Evolutionary conservation across 2,329 filamentous ascomycete species (phyloP).

Genomic region (Chrysoporthe cubensis): DNA sequence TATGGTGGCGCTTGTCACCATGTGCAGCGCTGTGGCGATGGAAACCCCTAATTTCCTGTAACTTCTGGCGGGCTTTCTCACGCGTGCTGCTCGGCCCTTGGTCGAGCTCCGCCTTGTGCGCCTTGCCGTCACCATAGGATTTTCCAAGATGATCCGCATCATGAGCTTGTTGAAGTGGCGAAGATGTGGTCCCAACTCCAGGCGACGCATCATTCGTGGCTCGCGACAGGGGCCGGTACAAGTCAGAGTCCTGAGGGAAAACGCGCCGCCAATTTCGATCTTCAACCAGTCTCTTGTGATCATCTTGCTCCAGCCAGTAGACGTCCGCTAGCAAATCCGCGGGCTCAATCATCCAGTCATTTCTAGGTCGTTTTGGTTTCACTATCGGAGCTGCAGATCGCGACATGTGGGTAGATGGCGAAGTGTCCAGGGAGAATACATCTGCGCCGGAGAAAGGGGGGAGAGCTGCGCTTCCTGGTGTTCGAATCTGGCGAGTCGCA

Average conservation of each 20-base stretch:
- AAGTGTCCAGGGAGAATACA: slow-evolving; percentile 45
- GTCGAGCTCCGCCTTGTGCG: slow-evolving; percentile 44
- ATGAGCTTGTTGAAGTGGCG: slow-evolving; percentile 24
- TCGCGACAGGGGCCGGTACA: slow-evolving; percentile 37
- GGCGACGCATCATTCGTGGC: slow-evolving; percentile 26
- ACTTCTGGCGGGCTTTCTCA: slow-evolving; percentile 63
- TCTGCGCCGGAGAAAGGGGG: slow-evolving; percentile 54
- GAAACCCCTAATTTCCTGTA: slow-evolving; percentile 60
- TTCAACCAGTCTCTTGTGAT: slow-evolving; percentile 81
- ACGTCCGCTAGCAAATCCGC: slow-evolving; percentile 87
- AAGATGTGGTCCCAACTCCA: background rate
- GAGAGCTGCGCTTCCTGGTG: slow-evolving; percentile 43
- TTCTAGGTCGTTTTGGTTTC: slow-evolving; percentile 72
- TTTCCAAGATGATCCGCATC: slow-evolving; percentile 35
- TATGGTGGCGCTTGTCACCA: slow-evolving; percentile 43
- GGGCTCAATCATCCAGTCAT: slow-evolving; percentile 84
- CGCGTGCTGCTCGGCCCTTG: slow-evolving; percentile 56
- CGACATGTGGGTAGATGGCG: slow-evolving; percentile 47
- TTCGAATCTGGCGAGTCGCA: slow-evolving; percentile 39
- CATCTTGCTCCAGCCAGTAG: slow-evolving; percentile 84
- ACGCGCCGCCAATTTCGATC: slow-evolving; percentile 77
- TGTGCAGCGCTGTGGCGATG: slow-evolving; percentile 55
- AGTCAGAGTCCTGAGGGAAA: slow-evolving; percentile 53
- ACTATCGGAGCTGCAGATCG: slow-evolving; percentile 48
- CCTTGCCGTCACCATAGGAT: slow-evolving; percentile 31